Percentiles rank a stretch among this genome's conserved stretches.
Evolutionary conservation across 768 basidiomycete genomes (phyloP).

Genomic region (Scleroderma citrinum): DNA sequence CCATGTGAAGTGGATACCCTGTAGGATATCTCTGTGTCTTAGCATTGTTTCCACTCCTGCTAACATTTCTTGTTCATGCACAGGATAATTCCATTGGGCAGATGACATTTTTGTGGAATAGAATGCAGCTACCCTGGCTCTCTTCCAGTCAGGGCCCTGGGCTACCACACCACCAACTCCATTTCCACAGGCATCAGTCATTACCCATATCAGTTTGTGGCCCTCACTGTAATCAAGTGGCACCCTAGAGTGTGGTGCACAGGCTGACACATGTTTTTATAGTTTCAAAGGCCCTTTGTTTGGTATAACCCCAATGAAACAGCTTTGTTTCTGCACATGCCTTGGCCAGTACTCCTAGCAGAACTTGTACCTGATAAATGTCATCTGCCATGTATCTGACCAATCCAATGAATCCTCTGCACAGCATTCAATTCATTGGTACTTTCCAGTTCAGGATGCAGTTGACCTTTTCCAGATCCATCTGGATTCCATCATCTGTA

Average conservation of each 20-base stretch:
- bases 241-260: neutral
- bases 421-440: neutral
- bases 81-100: neutral
- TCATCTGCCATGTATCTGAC: neutral
- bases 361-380: neutral
- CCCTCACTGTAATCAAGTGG: neutral
- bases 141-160: neutral
- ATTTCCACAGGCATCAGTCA: neutral
- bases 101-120: neutral
- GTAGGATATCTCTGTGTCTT: neutral
- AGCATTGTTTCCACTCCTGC: neutral
- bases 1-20: neutral
- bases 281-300: neutral
- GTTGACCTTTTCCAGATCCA: slow-evolving; percentile 43
- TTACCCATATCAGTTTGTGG: neutral
- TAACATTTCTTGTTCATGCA: neutral
- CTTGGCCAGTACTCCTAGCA: neutral
- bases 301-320: neutral
- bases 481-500: slow-evolving; percentile 32
- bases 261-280: neutral
- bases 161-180: neutral
- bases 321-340: neutral
- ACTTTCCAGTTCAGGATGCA: slow-evolving; percentile 16
- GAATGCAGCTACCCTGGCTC: neutral
- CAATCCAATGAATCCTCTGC: slow-evolving; percentile 1